Conservation (phyloP, 768 basidiomycete species). For the Mrakia gelida region DNA sequence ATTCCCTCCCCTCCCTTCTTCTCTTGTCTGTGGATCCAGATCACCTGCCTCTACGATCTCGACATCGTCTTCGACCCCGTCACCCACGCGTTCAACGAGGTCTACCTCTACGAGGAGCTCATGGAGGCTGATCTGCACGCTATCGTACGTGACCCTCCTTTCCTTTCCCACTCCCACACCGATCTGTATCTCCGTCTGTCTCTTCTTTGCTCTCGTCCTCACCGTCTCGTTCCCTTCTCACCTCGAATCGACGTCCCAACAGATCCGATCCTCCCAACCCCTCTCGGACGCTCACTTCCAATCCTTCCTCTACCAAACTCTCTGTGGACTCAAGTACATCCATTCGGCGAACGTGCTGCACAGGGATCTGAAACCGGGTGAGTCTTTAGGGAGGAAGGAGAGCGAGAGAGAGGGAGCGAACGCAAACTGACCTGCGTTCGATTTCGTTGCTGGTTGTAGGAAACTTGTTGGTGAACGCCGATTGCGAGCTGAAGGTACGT, state of each 20-base stretch:
- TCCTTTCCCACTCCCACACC: too few species aligned
- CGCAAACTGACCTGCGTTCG: neutral
- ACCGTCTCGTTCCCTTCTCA: neutral
- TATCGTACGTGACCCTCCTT: conserved; percentile 58
- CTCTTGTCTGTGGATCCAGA: conserved; percentile 50
- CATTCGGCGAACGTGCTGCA: conserved; percentile 97
- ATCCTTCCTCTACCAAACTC: conserved; percentile 95
- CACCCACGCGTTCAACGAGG: conserved; percentile 76
- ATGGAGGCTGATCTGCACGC: conserved; percentile 99
- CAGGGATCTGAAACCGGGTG: conserved; percentile 82
- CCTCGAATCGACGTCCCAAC: neutral
- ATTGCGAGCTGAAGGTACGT: conserved; percentile 55
- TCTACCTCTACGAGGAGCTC: conserved; percentile 86
- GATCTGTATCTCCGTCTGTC: too few species aligned
- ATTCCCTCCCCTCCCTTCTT: neutral
- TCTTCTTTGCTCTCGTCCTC: neutral
- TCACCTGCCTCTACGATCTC: conserved; percentile 96
- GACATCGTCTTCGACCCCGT: conserved; percentile 86
- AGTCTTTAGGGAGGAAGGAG: neutral
- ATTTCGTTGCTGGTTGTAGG: conserved; percentile 40
- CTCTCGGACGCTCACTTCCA: conserved; percentile 51
- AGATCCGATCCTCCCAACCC: conserved; percentile 50
- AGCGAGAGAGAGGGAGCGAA: neutral
- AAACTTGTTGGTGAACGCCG: conserved; percentile 93
- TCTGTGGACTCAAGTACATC: conserved; percentile 96